Evolutionary conservation across 768 basidiomycete species (phyloP).

Genomic region (Boletus rufocinnamomeus): DNA sequence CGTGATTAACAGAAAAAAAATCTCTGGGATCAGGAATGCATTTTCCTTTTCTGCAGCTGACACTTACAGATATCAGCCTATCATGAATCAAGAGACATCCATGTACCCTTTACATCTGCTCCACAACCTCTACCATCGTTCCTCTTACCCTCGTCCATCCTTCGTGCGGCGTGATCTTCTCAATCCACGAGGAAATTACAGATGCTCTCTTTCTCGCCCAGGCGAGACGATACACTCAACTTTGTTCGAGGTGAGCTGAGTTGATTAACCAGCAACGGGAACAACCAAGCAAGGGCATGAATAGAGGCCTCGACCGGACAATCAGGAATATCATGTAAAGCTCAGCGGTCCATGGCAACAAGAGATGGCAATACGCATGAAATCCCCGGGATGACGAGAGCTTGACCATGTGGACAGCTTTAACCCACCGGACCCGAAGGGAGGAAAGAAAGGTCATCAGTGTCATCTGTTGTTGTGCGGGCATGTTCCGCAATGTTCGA

Average conservation of each 20-base stretch:
- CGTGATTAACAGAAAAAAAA: no score
- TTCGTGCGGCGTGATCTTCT: no score
- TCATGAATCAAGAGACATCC: no score
- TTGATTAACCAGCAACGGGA: slow-evolving; percentile 10
- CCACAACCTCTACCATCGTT: no score
- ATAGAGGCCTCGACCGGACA: not conserved
- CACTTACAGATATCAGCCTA: no score
- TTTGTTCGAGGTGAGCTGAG: not conserved
- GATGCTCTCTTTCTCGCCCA: slow-evolving; percentile 15
- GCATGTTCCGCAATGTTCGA: not conserved
- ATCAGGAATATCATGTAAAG: not conserved
- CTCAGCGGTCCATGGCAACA: slow-evolving; percentile 7
- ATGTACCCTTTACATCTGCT: not conserved
- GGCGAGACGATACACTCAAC: not conserved
- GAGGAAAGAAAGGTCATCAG: not conserved
- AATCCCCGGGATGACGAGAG: slow-evolving; percentile 1
- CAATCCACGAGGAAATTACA: slow-evolving; percentile 10
- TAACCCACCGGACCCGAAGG: not conserved
- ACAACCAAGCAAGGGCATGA: not conserved
- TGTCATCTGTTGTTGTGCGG: not conserved
- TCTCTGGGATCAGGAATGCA: no score
- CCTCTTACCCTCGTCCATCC: no score
- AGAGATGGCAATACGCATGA: slow-evolving; percentile 6
- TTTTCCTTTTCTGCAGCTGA: no score
- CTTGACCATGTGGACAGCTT: not conserved